Evolutionary conservation across 768 basidiomycete genomes (phyloP).

Genomic region (Amylocystis lapponica): DNA sequence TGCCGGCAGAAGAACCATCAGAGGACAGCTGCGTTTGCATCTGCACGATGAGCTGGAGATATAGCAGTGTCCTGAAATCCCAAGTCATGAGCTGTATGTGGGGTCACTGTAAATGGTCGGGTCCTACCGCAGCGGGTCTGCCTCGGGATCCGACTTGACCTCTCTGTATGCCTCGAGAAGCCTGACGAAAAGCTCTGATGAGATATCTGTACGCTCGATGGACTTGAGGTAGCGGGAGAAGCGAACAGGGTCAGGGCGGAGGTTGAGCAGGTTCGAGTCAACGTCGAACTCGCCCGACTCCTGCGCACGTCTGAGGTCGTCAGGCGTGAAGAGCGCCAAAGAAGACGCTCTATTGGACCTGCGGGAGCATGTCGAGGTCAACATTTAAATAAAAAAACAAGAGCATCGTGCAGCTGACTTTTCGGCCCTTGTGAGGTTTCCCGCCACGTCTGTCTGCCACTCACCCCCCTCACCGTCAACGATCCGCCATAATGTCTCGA

Average conservation of each 20-base stretch:
- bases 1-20: slow-evolving; percentile 46
- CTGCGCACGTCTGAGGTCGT: slow-evolving; percentile 36
- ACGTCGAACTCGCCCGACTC: slow-evolving; percentile 39
- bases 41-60: slow-evolving; percentile 75
- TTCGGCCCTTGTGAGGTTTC: slow-evolving; percentile 38
- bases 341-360: slow-evolving; percentile 19
- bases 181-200: slow-evolving; percentile 67
- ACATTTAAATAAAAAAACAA: too few relatives aligned
- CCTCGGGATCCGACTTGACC: slow-evolving; percentile 31
- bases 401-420: slow-evolving; percentile 42
- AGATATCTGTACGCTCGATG: slow-evolving; percentile 62
- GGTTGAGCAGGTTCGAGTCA: slow-evolving; percentile 52
- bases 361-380: background rate
- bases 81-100: background rate
- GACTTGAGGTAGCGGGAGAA: slow-evolving; percentile 62
- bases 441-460: slow-evolving; percentile 55
- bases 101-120: background rate
- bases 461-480: slow-evolving; percentile 42
- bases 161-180: slow-evolving; percentile 64
- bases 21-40: slow-evolving; percentile 68
- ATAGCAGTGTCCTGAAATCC: slow-evolving; percentile 52
- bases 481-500: slow-evolving; percentile 54
- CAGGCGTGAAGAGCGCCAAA: slow-evolving; percentile 47
- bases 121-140: slow-evolving; percentile 52
- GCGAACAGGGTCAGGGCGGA: slow-evolving; percentile 72